Evolutionary conservation across 768 basidiomycete genomes (phyloP).

Genomic region (Rhodotorula graminis): DNA sequence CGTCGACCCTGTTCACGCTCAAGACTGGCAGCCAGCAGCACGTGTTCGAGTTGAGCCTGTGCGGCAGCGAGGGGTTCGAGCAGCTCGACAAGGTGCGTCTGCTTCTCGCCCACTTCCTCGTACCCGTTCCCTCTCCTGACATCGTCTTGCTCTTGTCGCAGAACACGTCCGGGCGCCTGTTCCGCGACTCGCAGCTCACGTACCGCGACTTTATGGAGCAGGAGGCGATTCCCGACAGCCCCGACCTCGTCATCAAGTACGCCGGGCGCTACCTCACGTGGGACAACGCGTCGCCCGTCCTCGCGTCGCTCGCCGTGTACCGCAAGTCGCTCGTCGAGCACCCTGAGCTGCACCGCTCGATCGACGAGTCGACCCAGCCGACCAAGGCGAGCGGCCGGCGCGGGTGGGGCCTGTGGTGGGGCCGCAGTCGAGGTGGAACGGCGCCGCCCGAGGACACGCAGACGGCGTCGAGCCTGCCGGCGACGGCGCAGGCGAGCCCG

Average conservation of each 20-base stretch:
- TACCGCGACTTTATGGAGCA: slow-evolving; percentile 65
- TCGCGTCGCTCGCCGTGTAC: slow-evolving; percentile 69
- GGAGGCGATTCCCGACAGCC: slow-evolving; percentile 59
- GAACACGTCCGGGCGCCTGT: slow-evolving; percentile 45
- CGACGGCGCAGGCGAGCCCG: slow-evolving; percentile 13
- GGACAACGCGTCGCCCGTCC: slow-evolving; percentile 65
- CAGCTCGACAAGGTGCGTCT: slow-evolving; percentile 13
- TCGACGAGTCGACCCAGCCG: neutral
- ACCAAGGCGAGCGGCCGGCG: slow-evolving; percentile 6
- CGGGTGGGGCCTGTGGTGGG: slow-evolving; percentile 59
- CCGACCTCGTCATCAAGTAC: slow-evolving; percentile 71
- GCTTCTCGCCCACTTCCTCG: too few relatives aligned
- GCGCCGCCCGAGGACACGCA: neutral
- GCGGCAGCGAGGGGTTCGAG: slow-evolving; percentile 48
- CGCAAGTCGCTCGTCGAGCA: slow-evolving; percentile 51
- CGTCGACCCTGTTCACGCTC: slow-evolving; percentile 31
- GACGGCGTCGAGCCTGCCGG: slow-evolving; percentile 1
- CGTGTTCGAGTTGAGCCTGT: slow-evolving; percentile 63
- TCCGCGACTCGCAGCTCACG: slow-evolving; percentile 61
- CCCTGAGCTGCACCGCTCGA: slow-evolving; percentile 29
- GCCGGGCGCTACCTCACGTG: slow-evolving; percentile 73
- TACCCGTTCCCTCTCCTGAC: neutral
- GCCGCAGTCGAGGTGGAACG: slow-evolving; percentile 51
- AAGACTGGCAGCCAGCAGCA: slow-evolving; percentile 23
- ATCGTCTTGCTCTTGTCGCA: slow-evolving; percentile 43